These are phyloP conservation scores for Magnusiomyces clavatus DNA, from an alignment of 1,139 yeast genomes.

Conservation along the genomic window DNA sequence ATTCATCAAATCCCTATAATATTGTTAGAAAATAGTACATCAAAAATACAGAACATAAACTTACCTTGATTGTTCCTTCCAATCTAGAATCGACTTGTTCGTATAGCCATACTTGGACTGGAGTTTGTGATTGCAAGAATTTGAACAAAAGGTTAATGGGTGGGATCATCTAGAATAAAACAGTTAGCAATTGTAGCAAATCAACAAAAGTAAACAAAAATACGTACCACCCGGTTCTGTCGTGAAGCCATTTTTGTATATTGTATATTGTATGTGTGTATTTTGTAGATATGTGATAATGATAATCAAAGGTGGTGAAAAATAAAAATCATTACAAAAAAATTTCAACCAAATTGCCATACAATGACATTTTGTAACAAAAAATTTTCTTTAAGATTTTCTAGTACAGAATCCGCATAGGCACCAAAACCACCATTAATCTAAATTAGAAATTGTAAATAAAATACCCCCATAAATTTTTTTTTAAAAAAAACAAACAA, in stretches of 20 bases:
- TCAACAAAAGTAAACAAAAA: not conserved
- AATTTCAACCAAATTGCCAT: no score
- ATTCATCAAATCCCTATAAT: constrained; percentile 85
- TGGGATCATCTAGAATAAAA: constrained; percentile 48
- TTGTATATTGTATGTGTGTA: not conserved
- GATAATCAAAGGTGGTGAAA: no score
- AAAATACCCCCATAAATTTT: no score
- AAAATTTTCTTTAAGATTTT: no score
- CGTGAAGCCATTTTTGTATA: constrained; percentile 2
- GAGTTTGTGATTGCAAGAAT: constrained; percentile 71
- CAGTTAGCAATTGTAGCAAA: not conserved
- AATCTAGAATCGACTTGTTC: constrained; percentile 76
- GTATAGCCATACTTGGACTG: constrained; percentile 59
- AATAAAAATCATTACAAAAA: no score
- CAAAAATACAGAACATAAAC: constrained; percentile 8
- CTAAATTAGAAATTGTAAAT: no score
- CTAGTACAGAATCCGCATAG: no score
- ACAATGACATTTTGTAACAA: no score
- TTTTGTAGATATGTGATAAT: not conserved
- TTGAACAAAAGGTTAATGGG: constrained; percentile 89
- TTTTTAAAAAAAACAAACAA: no score
- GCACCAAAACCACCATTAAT: no score
- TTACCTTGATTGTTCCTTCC: constrained; percentile 60
- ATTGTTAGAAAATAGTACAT: no score
- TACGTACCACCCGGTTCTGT: constrained; percentile 4